Percentiles rank a stretch among this genome's conserved stretches.
phyloP scores from a whole-genome alignment of 768 basidiomycete species.

The Termitomyces titanicus region DNA sequence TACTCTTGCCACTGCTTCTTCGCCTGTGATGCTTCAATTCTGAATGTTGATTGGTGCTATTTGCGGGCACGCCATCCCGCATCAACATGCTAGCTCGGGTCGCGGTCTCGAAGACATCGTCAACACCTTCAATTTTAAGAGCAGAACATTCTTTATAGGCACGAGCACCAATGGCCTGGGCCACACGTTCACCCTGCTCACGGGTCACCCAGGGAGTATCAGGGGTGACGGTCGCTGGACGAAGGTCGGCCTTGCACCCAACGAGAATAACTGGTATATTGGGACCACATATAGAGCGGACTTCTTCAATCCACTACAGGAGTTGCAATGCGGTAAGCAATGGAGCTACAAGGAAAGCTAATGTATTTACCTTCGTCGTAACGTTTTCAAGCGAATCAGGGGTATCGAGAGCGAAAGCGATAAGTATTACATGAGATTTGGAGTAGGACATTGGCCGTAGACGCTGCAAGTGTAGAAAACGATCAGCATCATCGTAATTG shows the following conservation, averaged over 20 bases:
- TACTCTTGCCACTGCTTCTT: constrained; percentile 46
- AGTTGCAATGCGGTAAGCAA: constrained; percentile 14
- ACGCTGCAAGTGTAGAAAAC: constrained; percentile 44
- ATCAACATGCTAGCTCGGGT: constrained; percentile 96
- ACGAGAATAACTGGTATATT: constrained; percentile 93
- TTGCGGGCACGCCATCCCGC: constrained; percentile 71
- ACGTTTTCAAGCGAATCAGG: constrained; percentile 98
- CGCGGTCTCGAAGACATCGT: constrained; percentile 96
- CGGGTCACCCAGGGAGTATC: constrained; percentile 59
- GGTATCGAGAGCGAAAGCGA: constrained; percentile 94
- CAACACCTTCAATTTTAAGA: constrained; percentile 86
- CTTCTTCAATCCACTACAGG: constrained; percentile 95
- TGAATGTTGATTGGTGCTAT: constrained; percentile 33
- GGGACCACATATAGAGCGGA: constrained; percentile 91
- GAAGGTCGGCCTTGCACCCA: constrained; percentile 93
- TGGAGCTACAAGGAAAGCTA: constrained; percentile 1
- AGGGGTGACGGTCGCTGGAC: constrained; percentile 49
- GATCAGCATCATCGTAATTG: constrained; percentile 4
- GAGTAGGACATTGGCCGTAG: constrained; percentile 96
- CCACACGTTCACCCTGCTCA: constrained; percentile 79
- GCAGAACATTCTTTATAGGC: constrained; percentile 95
- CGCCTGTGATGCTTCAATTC: constrained; percentile 47
- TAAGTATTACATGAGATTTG: constrained; percentile 97
- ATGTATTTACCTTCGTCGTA: constrained; percentile 67
- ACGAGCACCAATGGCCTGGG: constrained; percentile 81